A percentile compares a stretch with the other conserved stretches of the same genome.
Conservation (phyloP, 1,139 yeast species). For the Saccharomycopsis phalli region DNA sequence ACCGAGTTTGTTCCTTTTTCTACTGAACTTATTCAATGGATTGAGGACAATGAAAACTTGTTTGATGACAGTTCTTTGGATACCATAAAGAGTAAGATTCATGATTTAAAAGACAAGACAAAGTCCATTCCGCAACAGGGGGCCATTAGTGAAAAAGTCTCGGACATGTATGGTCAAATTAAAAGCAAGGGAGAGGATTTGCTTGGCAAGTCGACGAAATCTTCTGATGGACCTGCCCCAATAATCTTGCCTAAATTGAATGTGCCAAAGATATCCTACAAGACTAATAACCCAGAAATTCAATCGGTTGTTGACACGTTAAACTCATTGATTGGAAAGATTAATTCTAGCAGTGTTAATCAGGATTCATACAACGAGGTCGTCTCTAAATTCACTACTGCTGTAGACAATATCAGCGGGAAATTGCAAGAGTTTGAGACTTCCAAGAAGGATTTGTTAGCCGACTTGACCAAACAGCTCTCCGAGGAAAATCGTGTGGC, state of each 20-base stretch:
- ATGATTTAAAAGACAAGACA: slow-evolving; percentile 32
- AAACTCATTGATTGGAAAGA: slow-evolving; percentile 28
- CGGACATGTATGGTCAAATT: slow-evolving; percentile 19
- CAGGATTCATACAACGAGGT: neutral
- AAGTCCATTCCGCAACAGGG: slow-evolving; percentile 37
- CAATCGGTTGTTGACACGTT: slow-evolving; percentile 28
- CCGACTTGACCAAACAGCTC: slow-evolving; percentile 30
- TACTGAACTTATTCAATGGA: slow-evolving; percentile 39
- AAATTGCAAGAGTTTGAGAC: slow-evolving; percentile 20
- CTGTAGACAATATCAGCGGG: slow-evolving; percentile 9
- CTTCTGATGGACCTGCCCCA: slow-evolving; percentile 13
- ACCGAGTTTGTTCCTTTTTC: slow-evolving; percentile 56
- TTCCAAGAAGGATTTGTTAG: slow-evolving; percentile 28
- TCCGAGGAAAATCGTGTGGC: slow-evolving; percentile 23
- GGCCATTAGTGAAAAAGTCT: slow-evolving; percentile 27
- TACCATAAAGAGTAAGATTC: slow-evolving; percentile 31
- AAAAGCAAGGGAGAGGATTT: slow-evolving; percentile 9
- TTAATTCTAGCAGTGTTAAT: slow-evolving; percentile 24
- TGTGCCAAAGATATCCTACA: slow-evolving; percentile 22
- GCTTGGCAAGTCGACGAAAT: slow-evolving; percentile 21
- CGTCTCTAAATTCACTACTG: slow-evolving; percentile 4
- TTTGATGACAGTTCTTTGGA: slow-evolving; percentile 27
- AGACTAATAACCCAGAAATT: slow-evolving; percentile 27
- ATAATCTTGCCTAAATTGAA: slow-evolving; percentile 24
- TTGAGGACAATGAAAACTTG: slow-evolving; percentile 37